phyloP scores from a whole-genome alignment of 768 basidiomycete genomes.

The Mycena maculata region DNA sequence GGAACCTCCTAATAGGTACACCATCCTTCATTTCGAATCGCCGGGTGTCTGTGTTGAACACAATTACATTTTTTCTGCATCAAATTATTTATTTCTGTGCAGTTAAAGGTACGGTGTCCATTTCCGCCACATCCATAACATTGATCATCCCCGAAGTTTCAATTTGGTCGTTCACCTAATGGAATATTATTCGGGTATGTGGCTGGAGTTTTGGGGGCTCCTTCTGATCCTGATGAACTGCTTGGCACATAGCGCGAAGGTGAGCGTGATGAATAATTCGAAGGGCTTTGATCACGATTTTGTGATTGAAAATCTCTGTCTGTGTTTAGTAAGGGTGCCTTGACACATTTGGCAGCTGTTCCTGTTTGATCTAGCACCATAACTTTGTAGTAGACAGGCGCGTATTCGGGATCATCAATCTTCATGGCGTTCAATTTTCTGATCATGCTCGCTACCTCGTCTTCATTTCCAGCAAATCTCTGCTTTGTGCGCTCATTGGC shows the following conservation, averaged over 20 bases:
- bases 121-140: background rate
- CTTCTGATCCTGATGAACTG: too few relatives aligned
- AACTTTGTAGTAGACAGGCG: background rate
- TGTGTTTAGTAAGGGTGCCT: background rate
- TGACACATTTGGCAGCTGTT: background rate
- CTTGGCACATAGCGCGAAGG: background rate
- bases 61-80: background rate
- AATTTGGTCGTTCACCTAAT: background rate
- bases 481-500: background rate
- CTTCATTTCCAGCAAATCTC: background rate
- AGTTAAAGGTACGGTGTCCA: background rate
- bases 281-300: background rate
- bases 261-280: background rate
- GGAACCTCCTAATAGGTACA: background rate
- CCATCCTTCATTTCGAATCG: background rate
- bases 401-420: background rate
- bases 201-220: background rate
- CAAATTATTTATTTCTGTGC: background rate
- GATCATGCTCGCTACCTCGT: background rate
- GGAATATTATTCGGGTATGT: slow-evolving; percentile 1
- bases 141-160: too few relatives aligned
- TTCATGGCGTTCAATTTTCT: background rate
- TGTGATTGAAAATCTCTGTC: background rate
- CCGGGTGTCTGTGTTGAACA: background rate
- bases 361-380: background rate